phyloP scores from a whole-genome alignment of 208 protist genomes.

The Leishmania guyanensis region DNA sequence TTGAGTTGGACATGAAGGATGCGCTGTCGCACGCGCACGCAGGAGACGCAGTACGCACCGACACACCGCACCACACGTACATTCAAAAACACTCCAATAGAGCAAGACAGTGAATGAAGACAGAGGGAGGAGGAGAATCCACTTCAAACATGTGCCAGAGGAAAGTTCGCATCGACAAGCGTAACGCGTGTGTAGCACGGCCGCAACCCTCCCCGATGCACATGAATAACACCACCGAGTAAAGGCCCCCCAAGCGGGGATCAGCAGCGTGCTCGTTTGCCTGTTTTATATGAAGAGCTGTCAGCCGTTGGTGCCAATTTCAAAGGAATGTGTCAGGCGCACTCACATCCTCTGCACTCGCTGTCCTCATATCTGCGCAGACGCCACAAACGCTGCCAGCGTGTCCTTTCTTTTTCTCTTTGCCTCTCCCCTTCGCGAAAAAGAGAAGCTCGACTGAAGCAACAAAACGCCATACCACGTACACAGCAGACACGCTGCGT shows the following conservation, averaged over 20 bases:
- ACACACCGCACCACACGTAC: not conserved
- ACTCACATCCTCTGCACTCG: not conserved
- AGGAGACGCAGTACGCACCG: not conserved
- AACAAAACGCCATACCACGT: not conserved
- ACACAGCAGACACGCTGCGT: not conserved
- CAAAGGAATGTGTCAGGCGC: not conserved
- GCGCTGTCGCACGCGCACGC: not conserved
- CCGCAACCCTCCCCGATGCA: not conserved
- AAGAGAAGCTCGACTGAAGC: not conserved
- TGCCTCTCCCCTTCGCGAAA: not conserved
- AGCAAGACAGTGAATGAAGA: not conserved
- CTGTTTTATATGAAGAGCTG: not conserved
- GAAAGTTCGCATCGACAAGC: not conserved
- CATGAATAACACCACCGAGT: not conserved
- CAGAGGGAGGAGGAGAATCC: not conserved
- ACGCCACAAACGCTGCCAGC: not conserved
- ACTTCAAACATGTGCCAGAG: no score
- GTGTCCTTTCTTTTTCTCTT: not conserved
- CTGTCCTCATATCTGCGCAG: not conserved
- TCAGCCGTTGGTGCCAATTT: not conserved
- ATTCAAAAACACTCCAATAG: not conserved
- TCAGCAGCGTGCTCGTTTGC: not conserved
- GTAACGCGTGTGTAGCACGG: not conserved
- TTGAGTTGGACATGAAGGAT: no score
- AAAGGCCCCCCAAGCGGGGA: no score